These are phyloP conservation scores for Cercophora scortea DNA, from an alignment of 495 filamentous ascomycete species.

Conservation along the genomic window DNA sequence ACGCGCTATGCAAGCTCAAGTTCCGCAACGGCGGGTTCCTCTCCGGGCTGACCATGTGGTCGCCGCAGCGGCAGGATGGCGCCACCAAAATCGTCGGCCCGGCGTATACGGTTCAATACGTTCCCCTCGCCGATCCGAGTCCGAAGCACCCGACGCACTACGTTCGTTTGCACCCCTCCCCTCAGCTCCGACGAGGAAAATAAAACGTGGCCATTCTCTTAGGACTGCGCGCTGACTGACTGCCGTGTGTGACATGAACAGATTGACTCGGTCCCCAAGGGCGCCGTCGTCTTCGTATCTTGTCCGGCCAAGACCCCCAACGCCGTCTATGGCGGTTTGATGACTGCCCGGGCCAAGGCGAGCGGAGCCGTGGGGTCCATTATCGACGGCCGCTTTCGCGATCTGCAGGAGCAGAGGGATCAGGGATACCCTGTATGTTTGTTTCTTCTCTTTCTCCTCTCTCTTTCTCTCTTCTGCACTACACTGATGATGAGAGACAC, in stretches of 20 bases:
- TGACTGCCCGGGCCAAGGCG: constrained; percentile 46
- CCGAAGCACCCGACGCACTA: constrained; percentile 42
- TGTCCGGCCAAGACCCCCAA: constrained; percentile 43
- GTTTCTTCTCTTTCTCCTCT: not conserved
- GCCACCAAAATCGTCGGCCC: constrained; percentile 49
- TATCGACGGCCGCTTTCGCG: constrained; percentile 52
- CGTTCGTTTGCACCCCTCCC: constrained; percentile 20
- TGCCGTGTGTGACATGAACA: too few species aligned
- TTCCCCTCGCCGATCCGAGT: constrained; percentile 33
- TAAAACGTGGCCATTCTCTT: too few species aligned
- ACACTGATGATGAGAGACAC: not conserved
- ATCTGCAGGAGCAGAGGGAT: constrained; percentile 52
- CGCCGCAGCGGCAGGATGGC: constrained; percentile 42
- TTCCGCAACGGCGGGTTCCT: constrained; percentile 49
- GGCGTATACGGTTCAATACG: constrained; percentile 51
- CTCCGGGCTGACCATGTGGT: constrained; percentile 50
- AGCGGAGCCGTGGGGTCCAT: constrained; percentile 37
- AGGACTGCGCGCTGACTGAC: too few species aligned
- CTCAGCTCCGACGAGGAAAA: too few species aligned
- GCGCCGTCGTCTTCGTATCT: constrained; percentile 49
- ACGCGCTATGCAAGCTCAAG: constrained; percentile 42
- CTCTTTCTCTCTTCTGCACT: not conserved
- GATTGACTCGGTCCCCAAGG: constrained; percentile 47
- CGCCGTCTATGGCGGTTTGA: constrained; percentile 53
- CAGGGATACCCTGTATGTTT: constrained; percentile 37